Conservation (phyloP, 768 basidiomycete species). For the Tylopilus balloui region DNA sequence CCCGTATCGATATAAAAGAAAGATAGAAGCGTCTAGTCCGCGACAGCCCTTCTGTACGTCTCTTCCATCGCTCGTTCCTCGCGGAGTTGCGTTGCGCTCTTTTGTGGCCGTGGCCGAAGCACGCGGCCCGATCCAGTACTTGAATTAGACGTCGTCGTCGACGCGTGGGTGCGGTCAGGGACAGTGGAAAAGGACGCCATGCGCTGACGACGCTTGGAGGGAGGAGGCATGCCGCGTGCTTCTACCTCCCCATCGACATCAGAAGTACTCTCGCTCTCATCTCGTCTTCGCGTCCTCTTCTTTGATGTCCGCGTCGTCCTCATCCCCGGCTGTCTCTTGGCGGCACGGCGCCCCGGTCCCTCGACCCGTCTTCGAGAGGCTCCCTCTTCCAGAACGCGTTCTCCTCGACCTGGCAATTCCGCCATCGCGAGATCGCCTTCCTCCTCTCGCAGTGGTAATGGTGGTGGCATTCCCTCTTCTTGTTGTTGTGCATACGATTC, state of each 20-base stretch:
- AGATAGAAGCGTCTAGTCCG: slow-evolving; percentile 28
- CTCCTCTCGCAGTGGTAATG: slow-evolving; percentile 28
- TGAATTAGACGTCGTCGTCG: slow-evolving; percentile 6
- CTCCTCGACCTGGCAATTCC: slow-evolving; percentile 1
- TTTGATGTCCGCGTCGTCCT: slow-evolving; percentile 16
- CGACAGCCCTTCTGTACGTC: slow-evolving; percentile 45
- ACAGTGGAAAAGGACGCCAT: slow-evolving; percentile 10
- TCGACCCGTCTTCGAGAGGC: background rate
- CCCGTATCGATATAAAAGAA: background rate
- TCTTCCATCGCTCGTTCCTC: slow-evolving; percentile 49
- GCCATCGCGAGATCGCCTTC: background rate
- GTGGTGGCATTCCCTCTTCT: slow-evolving; percentile 1
- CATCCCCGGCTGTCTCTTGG: slow-evolving; percentile 1
- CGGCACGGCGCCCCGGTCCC: slow-evolving; percentile 10
- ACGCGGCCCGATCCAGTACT: slow-evolving; percentile 40
- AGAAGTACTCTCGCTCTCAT: slow-evolving; percentile 21
- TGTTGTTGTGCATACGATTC: slow-evolving; percentile 28
- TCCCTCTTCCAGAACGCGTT: slow-evolving; percentile 2
- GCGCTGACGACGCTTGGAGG: slow-evolving; percentile 33
- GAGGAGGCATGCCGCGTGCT: slow-evolving; percentile 13
- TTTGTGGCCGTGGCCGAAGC: slow-evolving; percentile 55
- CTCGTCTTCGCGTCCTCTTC: slow-evolving; percentile 27
- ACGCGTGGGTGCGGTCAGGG: background rate
- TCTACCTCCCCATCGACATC: slow-evolving; percentile 20
- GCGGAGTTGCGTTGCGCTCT: slow-evolving; percentile 45